A percentile compares a stretch with the other conserved stretches of the same genome.
phyloP scores from a whole-genome alignment of 805 yeast genomes.

The Candida maltosa region DNA sequence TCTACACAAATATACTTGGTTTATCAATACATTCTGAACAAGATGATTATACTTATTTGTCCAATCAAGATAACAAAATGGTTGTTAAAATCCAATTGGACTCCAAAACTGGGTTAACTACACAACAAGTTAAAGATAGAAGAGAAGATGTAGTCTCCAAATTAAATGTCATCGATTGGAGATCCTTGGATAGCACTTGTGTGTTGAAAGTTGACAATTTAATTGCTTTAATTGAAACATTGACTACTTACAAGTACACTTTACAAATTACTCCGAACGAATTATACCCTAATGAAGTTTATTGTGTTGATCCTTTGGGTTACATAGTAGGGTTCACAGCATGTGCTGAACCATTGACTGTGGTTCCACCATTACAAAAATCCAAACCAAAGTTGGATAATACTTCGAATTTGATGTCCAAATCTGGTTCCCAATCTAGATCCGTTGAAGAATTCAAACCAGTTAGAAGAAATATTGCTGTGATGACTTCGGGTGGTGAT shows the following conservation, averaged over 20 bases:
- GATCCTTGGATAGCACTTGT: constrained; percentile 41
- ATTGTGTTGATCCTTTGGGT: constrained; percentile 82
- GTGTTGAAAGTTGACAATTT: constrained; percentile 47
- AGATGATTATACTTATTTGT: constrained; percentile 14
- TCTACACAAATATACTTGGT: constrained; percentile 51
- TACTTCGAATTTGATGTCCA: constrained; percentile 13
- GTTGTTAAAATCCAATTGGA: constrained; percentile 18
- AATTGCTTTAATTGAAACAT: constrained; percentile 30
- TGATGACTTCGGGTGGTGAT: constrained; percentile 98
- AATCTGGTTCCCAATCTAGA: constrained; percentile 15
- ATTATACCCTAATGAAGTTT: constrained; percentile 70
- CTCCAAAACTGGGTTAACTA: constrained; percentile 12
- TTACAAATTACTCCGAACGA: constrained; percentile 69
- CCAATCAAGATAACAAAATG: constrained; percentile 19
- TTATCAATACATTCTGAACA: constrained; percentile 20
- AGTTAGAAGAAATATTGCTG: constrained; percentile 66
- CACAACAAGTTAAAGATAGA: constrained; percentile 16
- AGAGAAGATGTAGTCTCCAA: constrained; percentile 10
- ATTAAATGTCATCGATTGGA: constrained; percentile 43
- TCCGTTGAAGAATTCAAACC: constrained; percentile 6
- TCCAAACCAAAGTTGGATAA: constrained; percentile 12
- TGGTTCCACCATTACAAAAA: constrained; percentile 41
- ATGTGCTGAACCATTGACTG: constrained; percentile 51
- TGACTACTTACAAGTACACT: constrained; percentile 26
- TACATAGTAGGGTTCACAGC: constrained; percentile 77